phyloP scores from a whole-genome alignment of 495 filamentous ascomycete genomes.

The Neurospora tetraspora region DNA sequence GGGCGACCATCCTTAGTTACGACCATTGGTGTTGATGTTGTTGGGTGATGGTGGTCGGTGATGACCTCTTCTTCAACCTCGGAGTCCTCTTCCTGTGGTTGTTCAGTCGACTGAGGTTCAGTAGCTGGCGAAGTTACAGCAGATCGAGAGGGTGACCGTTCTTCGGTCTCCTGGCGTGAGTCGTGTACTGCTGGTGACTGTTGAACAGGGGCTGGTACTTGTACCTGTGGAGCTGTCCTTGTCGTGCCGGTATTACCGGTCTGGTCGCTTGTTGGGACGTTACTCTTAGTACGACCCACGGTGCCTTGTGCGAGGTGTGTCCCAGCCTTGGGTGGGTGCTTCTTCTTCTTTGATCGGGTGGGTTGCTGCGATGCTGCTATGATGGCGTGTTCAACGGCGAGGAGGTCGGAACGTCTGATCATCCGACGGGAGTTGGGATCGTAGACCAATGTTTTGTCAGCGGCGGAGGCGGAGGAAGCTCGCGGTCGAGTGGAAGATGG shows the following conservation, averaged over 20 bases:
- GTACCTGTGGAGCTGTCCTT: background rate
- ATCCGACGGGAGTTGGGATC: conserved; percentile 50
- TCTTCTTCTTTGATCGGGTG: conserved; percentile 44
- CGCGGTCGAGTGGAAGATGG: conserved; percentile 10
- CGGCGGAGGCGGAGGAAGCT: conserved; percentile 12
- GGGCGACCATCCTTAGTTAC: conserved; percentile 3
- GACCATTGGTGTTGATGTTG: background rate
- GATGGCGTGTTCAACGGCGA: conserved; percentile 28
- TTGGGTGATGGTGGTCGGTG: background rate
- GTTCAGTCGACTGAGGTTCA: conserved; percentile 9
- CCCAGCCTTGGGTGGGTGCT: conserved; percentile 22
- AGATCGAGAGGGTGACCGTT: conserved; percentile 4
- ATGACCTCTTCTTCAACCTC: background rate
- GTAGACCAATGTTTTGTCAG: conserved; percentile 37
- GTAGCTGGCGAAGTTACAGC: conserved; percentile 12
- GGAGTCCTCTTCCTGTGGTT: conserved; percentile 1
- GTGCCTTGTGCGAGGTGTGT: conserved; percentile 29
- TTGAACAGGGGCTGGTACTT: background rate
- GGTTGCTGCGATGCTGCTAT: conserved; percentile 39
- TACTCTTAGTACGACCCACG: conserved; percentile 15
- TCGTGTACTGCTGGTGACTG: background rate
- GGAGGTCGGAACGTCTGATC: conserved; percentile 29
- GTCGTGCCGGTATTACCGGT: conserved; percentile 25
- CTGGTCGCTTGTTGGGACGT: conserved; percentile 21
- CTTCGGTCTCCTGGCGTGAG: conserved; percentile 1